Percentiles rank a stretch among this genome's conserved stretches.
Conservation (phyloP, 1,284 basidiomycete species). For the Phylloboletellus chloephorus region DNA sequence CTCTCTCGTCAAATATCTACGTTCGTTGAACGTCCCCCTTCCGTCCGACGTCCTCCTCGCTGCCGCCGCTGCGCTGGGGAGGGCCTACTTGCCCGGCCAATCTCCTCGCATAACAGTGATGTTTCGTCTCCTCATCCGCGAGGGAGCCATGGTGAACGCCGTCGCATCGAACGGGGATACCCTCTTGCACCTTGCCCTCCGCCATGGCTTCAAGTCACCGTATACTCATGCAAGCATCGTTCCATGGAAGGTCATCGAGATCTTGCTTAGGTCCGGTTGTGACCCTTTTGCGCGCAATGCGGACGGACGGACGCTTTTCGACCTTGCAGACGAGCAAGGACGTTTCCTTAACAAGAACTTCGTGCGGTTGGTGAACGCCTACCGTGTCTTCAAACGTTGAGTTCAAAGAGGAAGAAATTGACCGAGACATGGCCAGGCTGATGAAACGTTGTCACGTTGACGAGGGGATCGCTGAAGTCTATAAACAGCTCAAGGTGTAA, state of each 20-base stretch:
- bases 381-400: neutral
- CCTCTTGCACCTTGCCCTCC: constrained; percentile 1
- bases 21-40: neutral
- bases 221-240: neutral
- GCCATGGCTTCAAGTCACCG: neutral
- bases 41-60: constrained; percentile 3
- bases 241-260: constrained; percentile 1
- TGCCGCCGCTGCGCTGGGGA: too few species aligned
- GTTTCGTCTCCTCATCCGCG: neutral
- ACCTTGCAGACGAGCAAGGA: constrained; percentile 3
- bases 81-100: too few species aligned
- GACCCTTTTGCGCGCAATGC: constrained; percentile 1
- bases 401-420: too few species aligned
- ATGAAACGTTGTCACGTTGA: constrained; percentile 3
- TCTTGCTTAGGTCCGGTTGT: constrained; percentile 4
- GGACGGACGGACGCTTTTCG: constrained; percentile 3
- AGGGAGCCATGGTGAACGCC: constrained; percentile 3
- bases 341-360: neutral
- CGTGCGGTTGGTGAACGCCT: neutral
- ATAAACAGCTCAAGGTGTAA: constrained; percentile 1
- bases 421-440: too few species aligned
- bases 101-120: too few species aligned
- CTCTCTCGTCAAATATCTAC: constrained; percentile 2
- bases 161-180: constrained; percentile 6
- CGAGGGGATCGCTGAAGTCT: constrained; percentile 2